Conservation (phyloP, 768 basidiomycete genomes). For the Tylopilus intermedius region DNA sequence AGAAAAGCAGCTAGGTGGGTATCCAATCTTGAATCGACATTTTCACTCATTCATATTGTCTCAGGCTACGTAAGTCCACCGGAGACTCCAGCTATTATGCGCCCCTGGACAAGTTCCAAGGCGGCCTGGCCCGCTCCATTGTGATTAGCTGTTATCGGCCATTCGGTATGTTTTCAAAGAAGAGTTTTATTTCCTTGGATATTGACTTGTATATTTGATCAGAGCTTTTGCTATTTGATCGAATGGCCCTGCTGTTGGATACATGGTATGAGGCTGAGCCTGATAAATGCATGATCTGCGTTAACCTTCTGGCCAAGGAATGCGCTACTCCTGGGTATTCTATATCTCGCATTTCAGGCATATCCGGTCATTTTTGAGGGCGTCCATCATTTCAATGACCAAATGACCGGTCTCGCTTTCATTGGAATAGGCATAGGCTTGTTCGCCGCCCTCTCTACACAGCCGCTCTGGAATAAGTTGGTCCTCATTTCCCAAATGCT, state of each 20-base stretch:
- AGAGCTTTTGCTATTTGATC: conserved; percentile 62
- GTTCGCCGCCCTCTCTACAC: conserved; percentile 33
- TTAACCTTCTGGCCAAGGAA: conserved; percentile 26
- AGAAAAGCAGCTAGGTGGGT: conserved; percentile 52
- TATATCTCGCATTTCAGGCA: conserved; percentile 54
- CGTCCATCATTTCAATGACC: conserved; percentile 49
- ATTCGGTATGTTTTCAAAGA: conserved; percentile 49
- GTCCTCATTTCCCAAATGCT: neutral
- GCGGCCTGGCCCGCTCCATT: conserved; percentile 44
- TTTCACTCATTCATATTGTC: neutral
- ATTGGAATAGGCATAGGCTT: conserved; percentile 49
- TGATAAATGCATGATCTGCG: neutral
- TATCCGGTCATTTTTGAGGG: conserved; percentile 47
- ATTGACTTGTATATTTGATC: neutral
- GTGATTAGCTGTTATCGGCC: conserved; percentile 60
- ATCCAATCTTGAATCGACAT: neutral
- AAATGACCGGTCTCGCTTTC: conserved; percentile 46
- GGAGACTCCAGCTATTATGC: conserved; percentile 53
- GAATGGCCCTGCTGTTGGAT: conserved; percentile 73
- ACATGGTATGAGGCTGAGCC: conserved; percentile 46
- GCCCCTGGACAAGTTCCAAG: conserved; percentile 50
- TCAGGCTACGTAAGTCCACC: conserved; percentile 47
- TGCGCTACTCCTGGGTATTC: conserved; percentile 38
- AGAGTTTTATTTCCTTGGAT: no score
- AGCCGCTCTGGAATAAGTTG: conserved; percentile 44